Percentiles rank a stretch among this genome's conserved stretches.
Conservation (phyloP, 176 grass and related monocot genomes). For the Dendrocalamus sinicus region DNA sequence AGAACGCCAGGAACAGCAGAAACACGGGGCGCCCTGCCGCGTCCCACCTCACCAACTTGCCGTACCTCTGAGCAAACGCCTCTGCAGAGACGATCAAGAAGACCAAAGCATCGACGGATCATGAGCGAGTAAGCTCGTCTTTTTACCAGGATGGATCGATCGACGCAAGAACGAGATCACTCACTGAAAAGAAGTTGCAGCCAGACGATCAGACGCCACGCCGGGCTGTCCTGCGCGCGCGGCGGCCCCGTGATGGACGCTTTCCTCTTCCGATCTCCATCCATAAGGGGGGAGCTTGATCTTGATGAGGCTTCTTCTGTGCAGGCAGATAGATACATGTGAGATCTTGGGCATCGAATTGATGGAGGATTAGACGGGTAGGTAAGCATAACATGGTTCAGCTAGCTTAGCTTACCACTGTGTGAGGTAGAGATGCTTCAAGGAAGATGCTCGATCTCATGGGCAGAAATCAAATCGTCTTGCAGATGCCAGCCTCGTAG, state of each 20-base stretch:
- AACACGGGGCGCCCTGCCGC: slow-evolving; percentile 41
- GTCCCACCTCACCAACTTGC: slow-evolving; percentile 48
- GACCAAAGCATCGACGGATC: slow-evolving; percentile 34
- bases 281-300: slow-evolving; percentile 38
- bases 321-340: not conserved
- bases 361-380: not conserved
- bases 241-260: not conserved
- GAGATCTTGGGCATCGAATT: slow-evolving; percentile 31
- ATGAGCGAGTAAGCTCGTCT: not conserved
- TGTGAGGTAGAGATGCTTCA: slow-evolving; percentile 3
- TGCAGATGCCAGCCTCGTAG: not conserved
- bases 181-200: slow-evolving; percentile 53
- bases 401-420: slow-evolving; percentile 37
- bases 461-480: slow-evolving; percentile 20
- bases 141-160: not conserved
- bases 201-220: slow-evolving; percentile 50
- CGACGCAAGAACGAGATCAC: slow-evolving; percentile 4
- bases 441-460: slow-evolving; percentile 25
- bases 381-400: slow-evolving; percentile 13
- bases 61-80: slow-evolving; percentile 44
- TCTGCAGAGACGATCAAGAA: slow-evolving; percentile 30
- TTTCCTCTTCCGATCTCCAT: slow-evolving; percentile 46
- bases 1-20: slow-evolving; percentile 30
- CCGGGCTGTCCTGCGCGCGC: slow-evolving; percentile 31
- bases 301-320: not conserved